Conservation (phyloP, 164 flowering plant genomes). For the Tetracentron sinense region DNA sequence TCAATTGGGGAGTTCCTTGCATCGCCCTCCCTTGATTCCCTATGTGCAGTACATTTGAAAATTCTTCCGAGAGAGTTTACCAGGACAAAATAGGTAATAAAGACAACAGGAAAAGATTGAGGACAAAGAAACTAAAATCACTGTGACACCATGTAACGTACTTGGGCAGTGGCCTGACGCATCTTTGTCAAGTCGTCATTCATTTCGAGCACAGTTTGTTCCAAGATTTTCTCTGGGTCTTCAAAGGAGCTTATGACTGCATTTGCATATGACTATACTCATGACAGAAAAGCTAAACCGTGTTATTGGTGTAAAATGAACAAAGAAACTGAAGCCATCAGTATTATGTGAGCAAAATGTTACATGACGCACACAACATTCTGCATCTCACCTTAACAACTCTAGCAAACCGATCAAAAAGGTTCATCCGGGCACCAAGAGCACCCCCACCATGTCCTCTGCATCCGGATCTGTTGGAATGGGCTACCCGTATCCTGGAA, state of each 20-base stretch:
- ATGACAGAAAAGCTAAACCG: conserved; percentile 11
- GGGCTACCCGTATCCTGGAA: conserved; percentile 22
- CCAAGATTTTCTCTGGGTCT: conserved; percentile 95
- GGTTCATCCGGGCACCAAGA: conserved; percentile 64
- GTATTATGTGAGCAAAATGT: neutral
- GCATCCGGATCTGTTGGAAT: conserved; percentile 29
- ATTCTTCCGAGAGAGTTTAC: too few relatives aligned
- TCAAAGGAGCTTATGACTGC: conserved; percentile 77
- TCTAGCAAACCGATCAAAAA: conserved; percentile 88
- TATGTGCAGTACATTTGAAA: neutral
- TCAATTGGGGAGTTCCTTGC: too few relatives aligned
- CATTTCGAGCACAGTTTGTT: conserved; percentile 92
- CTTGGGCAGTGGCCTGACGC: conserved; percentile 99
- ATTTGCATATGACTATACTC: conserved; percentile 85
- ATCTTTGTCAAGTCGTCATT: conserved; percentile 91
- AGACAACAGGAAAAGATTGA: neutral
- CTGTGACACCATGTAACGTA: conserved; percentile 18
- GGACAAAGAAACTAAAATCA: neutral
- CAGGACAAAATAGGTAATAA: neutral
- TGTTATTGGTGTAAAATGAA: neutral
- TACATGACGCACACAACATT: neutral
- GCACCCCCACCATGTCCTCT: conserved; percentile 49
- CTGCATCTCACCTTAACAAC: conserved; percentile 64
- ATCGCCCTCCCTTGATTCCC: neutral
- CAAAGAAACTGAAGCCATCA: neutral